Percentiles rank a stretch among this genome's conserved stretches.
Evolutionary conservation across 495 filamentous ascomycete species (phyloP).

Genomic region (Aspergillus mulundensis): DNA sequence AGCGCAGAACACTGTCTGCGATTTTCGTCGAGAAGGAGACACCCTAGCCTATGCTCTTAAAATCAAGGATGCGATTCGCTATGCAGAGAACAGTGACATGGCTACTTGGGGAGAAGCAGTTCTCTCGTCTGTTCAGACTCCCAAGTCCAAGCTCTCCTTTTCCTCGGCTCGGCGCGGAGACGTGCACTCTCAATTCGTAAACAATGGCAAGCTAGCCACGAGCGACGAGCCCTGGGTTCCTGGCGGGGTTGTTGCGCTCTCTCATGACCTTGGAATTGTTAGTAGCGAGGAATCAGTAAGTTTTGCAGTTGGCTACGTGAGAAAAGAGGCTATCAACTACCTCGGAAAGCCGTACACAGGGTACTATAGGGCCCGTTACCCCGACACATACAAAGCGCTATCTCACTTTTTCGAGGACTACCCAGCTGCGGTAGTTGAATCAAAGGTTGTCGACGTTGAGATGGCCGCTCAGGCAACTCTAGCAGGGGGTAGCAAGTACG

Average conservation of each 20-base stretch:
- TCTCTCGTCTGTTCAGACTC: constrained; percentile 25
- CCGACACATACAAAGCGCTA: constrained; percentile 30
- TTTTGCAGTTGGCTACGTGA: constrained; percentile 46
- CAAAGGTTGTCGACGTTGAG: constrained; percentile 30
- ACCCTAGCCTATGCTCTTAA: constrained; percentile 30
- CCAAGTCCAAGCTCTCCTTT: constrained; percentile 27
- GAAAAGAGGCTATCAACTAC: constrained; percentile 46
- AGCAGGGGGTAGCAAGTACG: constrained; percentile 41
- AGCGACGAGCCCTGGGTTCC: constrained; percentile 23
- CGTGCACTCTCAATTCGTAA: constrained; percentile 24
- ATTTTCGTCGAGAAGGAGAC: constrained; percentile 23
- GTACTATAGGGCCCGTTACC: constrained; percentile 38
- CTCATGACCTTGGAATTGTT: constrained; percentile 41
- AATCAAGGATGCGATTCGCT: constrained; percentile 32
- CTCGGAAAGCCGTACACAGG: constrained; percentile 41
- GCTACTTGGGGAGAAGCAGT: constrained; percentile 40
- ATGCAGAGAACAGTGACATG: constrained; percentile 43
- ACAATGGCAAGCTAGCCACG: constrained; percentile 19
- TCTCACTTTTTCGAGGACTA: constrained; percentile 45
- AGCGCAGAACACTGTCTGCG: constrained; percentile 22
- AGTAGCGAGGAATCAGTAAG: constrained; percentile 28
- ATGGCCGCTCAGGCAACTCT: constrained; percentile 25
- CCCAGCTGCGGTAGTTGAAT: constrained; percentile 30
- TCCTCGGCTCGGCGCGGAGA: constrained; percentile 21
- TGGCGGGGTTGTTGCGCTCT: constrained; percentile 32